These are phyloP conservation scores for Colletotrichum sp. DNA, from an alignment of 2,329 filamentous ascomycete species.

Conservation along the genomic window DNA sequence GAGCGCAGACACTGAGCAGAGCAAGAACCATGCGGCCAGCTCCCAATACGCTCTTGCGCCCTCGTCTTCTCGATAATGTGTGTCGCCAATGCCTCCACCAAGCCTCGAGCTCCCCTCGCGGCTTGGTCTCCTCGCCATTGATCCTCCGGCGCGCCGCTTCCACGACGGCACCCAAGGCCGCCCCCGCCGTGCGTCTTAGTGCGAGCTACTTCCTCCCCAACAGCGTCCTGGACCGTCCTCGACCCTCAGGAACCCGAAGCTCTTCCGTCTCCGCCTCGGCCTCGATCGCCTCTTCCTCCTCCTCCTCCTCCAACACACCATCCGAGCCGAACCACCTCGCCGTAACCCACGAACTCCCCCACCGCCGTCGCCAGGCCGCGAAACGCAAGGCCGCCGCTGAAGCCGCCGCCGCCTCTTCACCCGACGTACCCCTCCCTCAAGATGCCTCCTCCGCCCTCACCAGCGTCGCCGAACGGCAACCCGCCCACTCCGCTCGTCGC, in stretches of 20 bases:
- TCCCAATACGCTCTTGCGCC: slow-evolving; percentile 17
- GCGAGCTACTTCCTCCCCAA: slow-evolving; percentile 24
- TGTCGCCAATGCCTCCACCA: slow-evolving; percentile 17
- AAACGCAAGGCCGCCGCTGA: slow-evolving; percentile 18
- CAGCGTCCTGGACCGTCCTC: slow-evolving; percentile 9
- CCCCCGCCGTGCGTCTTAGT: slow-evolving; percentile 16
- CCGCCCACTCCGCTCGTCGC: slow-evolving; percentile 62
- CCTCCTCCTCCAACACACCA: not conserved
- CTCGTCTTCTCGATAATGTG: slow-evolving; percentile 12
- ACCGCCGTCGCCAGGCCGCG: slow-evolving; percentile 21
- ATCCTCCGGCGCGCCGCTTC: slow-evolving; percentile 1
- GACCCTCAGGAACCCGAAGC: not conserved
- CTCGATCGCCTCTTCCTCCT: not conserved
- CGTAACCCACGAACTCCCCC: slow-evolving; percentile 17
- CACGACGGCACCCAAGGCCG: slow-evolving; percentile 12
- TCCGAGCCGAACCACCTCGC: slow-evolving; percentile 2
- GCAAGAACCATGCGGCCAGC: slow-evolving; percentile 21
- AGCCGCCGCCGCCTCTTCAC: not conserved
- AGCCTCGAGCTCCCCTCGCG: not conserved
- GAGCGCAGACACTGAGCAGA: slow-evolving; percentile 16
- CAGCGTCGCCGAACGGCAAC: slow-evolving; percentile 54
- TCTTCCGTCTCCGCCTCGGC: slow-evolving; percentile 11
- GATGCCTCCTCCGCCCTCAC: slow-evolving; percentile 63
- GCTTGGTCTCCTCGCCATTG: not conserved
- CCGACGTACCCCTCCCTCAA: slow-evolving; percentile 42